Percentiles rank a stretch among this genome's conserved stretches.
phyloP scores from a whole-genome alignment of 2,329 filamentous ascomycete genomes.

The Claviceps arundinis region DNA sequence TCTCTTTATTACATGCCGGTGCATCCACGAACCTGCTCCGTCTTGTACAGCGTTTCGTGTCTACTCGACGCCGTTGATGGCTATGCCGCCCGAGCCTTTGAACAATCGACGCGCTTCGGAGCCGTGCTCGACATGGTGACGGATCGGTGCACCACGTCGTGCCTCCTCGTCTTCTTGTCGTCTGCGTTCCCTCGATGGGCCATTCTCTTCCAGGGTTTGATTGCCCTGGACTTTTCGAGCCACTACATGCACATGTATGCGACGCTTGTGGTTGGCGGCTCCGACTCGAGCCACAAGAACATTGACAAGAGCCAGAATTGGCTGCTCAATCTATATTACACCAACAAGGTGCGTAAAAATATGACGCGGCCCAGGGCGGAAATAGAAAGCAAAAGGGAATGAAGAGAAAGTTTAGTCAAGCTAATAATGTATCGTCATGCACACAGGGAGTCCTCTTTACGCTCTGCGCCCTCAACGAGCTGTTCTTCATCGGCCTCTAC shows the following conservation, averaged over 20 bases:
- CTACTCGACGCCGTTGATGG: constrained; percentile 92
- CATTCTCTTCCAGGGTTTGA: constrained; percentile 86
- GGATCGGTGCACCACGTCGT: constrained; percentile 91
- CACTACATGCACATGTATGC: constrained; percentile 99
- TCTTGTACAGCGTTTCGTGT: constrained; percentile 87
- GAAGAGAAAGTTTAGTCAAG: background rate
- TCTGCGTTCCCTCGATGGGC: constrained; percentile 91
- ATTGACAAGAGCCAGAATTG: constrained; percentile 78
- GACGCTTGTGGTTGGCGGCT: constrained; percentile 75
- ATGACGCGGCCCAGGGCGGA: background rate
- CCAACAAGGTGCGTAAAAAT: constrained; percentile 70
- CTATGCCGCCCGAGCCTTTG: constrained; percentile 64
- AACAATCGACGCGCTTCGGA: constrained; percentile 90
- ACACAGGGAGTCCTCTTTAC: constrained; percentile 74
- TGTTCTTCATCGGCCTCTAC: constrained; percentile 97
- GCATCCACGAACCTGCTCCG: constrained; percentile 86
- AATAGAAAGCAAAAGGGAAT: too few species aligned
- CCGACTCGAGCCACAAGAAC: constrained; percentile 78
- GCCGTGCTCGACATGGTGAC: constrained; percentile 99
- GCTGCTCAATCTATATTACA: constrained; percentile 91
- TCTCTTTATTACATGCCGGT: constrained; percentile 99
- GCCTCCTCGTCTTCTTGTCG: constrained; percentile 84
- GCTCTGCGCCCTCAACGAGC: constrained; percentile 81
- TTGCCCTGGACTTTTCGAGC: constrained; percentile 83
- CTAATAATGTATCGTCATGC: background rate